Conservation (phyloP, 2,329 filamentous ascomycete species). For the Fusarium torreyae region DNA sequence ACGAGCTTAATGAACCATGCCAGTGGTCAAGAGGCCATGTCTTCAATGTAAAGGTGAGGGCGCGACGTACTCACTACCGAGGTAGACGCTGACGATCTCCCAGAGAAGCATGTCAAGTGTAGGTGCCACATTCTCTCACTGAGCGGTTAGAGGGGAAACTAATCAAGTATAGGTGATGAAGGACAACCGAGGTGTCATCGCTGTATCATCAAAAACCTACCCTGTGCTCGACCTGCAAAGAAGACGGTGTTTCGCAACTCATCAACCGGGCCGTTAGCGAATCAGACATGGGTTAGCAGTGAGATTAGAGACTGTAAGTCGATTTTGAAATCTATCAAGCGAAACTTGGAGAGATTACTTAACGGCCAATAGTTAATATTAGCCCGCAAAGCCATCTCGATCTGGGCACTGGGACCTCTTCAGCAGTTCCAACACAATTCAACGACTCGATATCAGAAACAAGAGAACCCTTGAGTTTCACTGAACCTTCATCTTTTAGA, state of each 20-base stretch:
- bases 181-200: constrained; percentile 56
- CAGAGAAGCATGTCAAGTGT: constrained; percentile 58
- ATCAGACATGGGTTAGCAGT: constrained; percentile 58
- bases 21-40: constrained; percentile 54
- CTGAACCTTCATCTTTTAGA: constrained; percentile 13
- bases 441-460: not conserved
- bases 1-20: constrained; percentile 45
- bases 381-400: constrained; percentile 23
- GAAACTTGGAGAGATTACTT: not conserved
- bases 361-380: constrained; percentile 15
- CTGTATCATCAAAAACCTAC: constrained; percentile 53
- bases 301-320: constrained; percentile 54
- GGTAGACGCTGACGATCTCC: not conserved
- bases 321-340: fast-evolving
- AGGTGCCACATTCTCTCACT: constrained; percentile 9
- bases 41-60: constrained; percentile 55
- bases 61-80: constrained; percentile 31
- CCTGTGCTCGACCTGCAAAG: constrained; percentile 54
- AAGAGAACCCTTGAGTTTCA: not conserved
- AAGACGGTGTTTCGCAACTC: constrained; percentile 58
- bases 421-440: not conserved
- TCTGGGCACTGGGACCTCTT: not conserved
- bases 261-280: constrained; percentile 52
- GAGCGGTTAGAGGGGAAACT: not conserved
- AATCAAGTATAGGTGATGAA: constrained; percentile 54